Percentiles rank a stretch among this genome's conserved stretches.
These are phyloP conservation scores for Geotrichum citri-aurantii DNA, from an alignment of 1,139 yeast species.

Conservation along the genomic window DNA sequence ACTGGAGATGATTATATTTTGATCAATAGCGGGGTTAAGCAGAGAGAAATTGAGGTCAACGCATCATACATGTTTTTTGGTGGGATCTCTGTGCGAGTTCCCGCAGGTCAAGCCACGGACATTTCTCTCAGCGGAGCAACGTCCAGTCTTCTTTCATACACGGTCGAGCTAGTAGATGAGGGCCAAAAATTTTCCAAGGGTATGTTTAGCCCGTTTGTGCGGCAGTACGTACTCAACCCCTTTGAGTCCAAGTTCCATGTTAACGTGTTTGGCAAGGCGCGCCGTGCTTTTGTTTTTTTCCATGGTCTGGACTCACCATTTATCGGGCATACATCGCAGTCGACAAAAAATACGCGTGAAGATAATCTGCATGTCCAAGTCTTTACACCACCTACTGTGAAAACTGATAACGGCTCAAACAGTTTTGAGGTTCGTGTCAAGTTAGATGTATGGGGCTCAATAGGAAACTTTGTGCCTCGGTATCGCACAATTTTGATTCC, in stretches of 20 bases:
- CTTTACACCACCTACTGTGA: conserved; percentile 26
- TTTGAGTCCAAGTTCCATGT: conserved; percentile 73
- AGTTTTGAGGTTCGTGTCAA: conserved; percentile 25
- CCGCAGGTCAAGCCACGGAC: conserved; percentile 42
- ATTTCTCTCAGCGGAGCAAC: conserved; percentile 49
- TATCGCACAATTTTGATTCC: conserved; percentile 34
- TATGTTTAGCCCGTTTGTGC: conserved; percentile 51
- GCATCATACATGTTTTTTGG: conserved; percentile 13
- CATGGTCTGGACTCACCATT: conserved; percentile 71
- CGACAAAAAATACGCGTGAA: not conserved
- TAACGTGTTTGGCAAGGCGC: conserved; percentile 37
- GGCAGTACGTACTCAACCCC: conserved; percentile 59
- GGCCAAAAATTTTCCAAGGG: conserved; percentile 6
- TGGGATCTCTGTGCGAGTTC: conserved; percentile 11
- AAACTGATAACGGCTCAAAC: not conserved
- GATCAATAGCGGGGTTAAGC: conserved; percentile 35
- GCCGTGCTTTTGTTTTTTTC: conserved; percentile 39
- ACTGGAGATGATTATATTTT: conserved; percentile 18
- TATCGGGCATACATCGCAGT: conserved; percentile 47
- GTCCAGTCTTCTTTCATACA: conserved; percentile 55
- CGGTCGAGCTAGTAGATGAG: conserved; percentile 28
- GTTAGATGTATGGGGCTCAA: conserved; percentile 34
- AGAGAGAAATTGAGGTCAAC: conserved; percentile 5
- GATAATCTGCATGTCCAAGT: conserved; percentile 35
- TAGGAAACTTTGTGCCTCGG: conserved; percentile 35